Percentiles rank a stretch among this genome's conserved stretches.
These are phyloP conservation scores for Coleophoma crateriformis DNA, from an alignment of 2,329 filamentous ascomycete genomes.

Conservation along the genomic window DNA sequence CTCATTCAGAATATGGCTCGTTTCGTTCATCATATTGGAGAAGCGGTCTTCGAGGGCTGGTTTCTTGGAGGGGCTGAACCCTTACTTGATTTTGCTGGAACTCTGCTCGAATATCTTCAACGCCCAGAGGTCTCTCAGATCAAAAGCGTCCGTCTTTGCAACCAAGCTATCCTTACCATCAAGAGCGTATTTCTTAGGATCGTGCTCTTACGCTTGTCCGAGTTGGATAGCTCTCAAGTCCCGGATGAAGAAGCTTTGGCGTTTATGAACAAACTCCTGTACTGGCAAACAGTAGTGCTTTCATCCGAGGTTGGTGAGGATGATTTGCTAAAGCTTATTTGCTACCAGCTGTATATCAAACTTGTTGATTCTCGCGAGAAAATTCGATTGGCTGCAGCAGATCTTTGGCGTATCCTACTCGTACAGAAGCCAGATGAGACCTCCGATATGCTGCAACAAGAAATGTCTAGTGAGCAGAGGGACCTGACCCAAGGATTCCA, in stretches of 20 bases:
- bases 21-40: constrained; percentile 74
- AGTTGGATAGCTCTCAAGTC: constrained; percentile 63
- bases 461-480: constrained; percentile 64
- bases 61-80: constrained; percentile 83
- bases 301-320: constrained; percentile 71
- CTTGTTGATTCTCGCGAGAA: constrained; percentile 64
- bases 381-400: constrained; percentile 71
- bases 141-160: constrained; percentile 90
- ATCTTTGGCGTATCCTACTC: constrained; percentile 85
- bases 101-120: constrained; percentile 82
- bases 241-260: constrained; percentile 57
- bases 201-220: constrained; percentile 75
- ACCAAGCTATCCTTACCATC: constrained; percentile 72
- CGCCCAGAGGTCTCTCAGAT: constrained; percentile 72
- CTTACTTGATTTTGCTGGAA: constrained; percentile 80
- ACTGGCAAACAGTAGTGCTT: constrained; percentile 92
- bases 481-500: constrained; percentile 73
- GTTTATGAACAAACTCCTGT: constrained; percentile 81
- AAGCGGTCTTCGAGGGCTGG: constrained; percentile 94
- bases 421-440: constrained; percentile 90
- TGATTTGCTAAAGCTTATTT: constrained; percentile 79
- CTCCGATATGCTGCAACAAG: constrained; percentile 65
- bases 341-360: constrained; percentile 89
- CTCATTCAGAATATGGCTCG: constrained; percentile 82
- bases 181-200: constrained; percentile 73